Conservation (phyloP, 1,284 basidiomycete species). For the Ceratobasidium sp. region DNA sequence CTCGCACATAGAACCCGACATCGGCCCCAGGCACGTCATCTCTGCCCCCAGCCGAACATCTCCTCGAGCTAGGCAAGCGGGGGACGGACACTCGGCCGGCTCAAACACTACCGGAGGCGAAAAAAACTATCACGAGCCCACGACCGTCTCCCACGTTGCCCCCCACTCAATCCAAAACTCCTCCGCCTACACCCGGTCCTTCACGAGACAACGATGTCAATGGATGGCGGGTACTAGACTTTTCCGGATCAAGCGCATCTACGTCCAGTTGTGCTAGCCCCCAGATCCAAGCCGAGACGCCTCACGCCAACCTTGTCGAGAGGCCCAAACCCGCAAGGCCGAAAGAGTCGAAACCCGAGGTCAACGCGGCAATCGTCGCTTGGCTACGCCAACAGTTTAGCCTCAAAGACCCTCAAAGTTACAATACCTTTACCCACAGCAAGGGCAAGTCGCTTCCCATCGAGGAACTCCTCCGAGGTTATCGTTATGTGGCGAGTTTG, state of each 20-base stretch:
- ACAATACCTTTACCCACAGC: constrained; percentile 53
- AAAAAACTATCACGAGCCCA: constrained; percentile 14
- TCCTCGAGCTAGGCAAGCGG: constrained; percentile 26
- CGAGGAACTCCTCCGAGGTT: constrained; percentile 56
- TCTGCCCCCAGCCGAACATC: constrained; percentile 30
- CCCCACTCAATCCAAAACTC: constrained; percentile 25
- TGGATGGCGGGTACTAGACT: constrained; percentile 20
- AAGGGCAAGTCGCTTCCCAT: constrained; percentile 54
- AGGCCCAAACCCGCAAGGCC: constrained; percentile 26
- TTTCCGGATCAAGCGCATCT: constrained; percentile 13
- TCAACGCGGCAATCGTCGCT: constrained; percentile 38
- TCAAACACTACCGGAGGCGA: constrained; percentile 11
- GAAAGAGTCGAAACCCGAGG: constrained; percentile 34
- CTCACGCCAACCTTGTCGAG: constrained; percentile 1
- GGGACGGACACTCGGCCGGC: constrained; percentile 10
- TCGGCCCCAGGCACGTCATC: not conserved
- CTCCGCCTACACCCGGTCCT: constrained; percentile 36
- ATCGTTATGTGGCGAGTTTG: constrained; percentile 56
- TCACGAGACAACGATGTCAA: constrained; percentile 34
- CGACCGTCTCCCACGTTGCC: constrained; percentile 28
- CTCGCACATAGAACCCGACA: constrained; percentile 11
- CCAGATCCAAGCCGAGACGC: constrained; percentile 23
- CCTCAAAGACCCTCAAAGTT: constrained; percentile 43
- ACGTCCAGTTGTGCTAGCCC: constrained; percentile 30
- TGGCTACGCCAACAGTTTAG: constrained; percentile 37